Percentiles rank a stretch among this genome's conserved stretches.
Conservation (phyloP, 768 basidiomycete genomes). For the Amanita polypyramis region DNA sequence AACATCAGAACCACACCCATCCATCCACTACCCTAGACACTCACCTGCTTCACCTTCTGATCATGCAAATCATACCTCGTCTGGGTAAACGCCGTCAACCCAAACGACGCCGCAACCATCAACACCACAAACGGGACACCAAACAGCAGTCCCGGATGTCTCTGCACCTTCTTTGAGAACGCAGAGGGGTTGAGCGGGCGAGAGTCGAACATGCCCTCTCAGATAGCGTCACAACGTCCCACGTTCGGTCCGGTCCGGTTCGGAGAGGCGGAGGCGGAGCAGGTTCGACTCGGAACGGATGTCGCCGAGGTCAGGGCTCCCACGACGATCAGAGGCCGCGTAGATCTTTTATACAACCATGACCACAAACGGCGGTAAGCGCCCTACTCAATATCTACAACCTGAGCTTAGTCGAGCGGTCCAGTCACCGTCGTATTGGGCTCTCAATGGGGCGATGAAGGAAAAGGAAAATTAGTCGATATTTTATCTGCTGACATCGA, state of each 20-base stretch:
- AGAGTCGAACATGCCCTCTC: constrained; percentile 41
- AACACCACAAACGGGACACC: constrained; percentile 81
- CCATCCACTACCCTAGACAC: constrained; percentile 11
- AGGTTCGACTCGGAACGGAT: too few species aligned
- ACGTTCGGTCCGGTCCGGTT: too few species aligned
- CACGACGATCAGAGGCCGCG: too few species aligned
- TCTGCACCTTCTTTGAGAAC: constrained; percentile 35
- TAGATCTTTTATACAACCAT: too few species aligned
- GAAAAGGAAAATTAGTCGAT: constrained; percentile 94
- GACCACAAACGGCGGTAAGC: too few species aligned
- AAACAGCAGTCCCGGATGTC: constrained; percentile 68
- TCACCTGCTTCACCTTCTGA: constrained; percentile 62
- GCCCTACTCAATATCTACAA: too few species aligned
- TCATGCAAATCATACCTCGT: constrained; percentile 86
- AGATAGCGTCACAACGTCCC: constrained; percentile 26
- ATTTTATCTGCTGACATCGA: constrained; percentile 86
- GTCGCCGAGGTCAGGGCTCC: too few species aligned
- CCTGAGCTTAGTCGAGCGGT: too few species aligned
- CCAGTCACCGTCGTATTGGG: constrained; percentile 69
- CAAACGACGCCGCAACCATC: constrained; percentile 83
- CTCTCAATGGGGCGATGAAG: constrained; percentile 89
- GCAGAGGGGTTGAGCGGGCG: constrained; percentile 32
- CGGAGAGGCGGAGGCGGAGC: too few species aligned
- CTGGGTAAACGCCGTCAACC: constrained; percentile 73
- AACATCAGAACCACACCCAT: neutral